phyloP scores from a whole-genome alignment of 2,329 filamentous ascomycete genomes.

The Diplodia mutila region DNA sequence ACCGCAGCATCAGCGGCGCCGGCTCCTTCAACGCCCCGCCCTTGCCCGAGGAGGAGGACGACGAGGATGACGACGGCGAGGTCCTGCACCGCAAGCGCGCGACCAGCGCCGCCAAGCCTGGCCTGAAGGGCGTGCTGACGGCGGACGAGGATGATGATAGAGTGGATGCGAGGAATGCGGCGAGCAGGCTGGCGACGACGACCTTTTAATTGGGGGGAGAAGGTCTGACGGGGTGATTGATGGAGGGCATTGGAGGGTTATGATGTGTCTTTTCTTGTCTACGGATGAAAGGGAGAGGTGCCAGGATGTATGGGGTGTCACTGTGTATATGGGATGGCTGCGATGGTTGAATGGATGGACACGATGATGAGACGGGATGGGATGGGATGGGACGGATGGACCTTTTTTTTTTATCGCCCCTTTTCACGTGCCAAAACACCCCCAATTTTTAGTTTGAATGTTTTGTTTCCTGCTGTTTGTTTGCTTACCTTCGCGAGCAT shows the following conservation, averaged over 20 bases:
- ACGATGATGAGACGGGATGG: too few relatives aligned
- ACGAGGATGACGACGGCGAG: slow-evolving; percentile 49
- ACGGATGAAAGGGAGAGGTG: background rate
- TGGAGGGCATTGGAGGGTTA: background rate
- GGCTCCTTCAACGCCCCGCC: slow-evolving; percentile 64
- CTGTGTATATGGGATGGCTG: slow-evolving; percentile 5
- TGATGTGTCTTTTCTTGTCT: too few relatives aligned
- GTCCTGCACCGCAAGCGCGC: slow-evolving; percentile 53
- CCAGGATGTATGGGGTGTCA: background rate
- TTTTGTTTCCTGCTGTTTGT: background rate
- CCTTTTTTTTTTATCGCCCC: background rate
- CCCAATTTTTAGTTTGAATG: background rate
- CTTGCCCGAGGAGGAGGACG: slow-evolving; percentile 62
- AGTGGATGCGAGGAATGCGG: slow-evolving; percentile 93
- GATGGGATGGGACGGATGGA: background rate
- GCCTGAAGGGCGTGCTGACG: slow-evolving; percentile 56
- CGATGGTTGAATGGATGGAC: background rate
- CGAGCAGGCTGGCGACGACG: slow-evolving; percentile 88
- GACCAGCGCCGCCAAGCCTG: slow-evolving; percentile 41
- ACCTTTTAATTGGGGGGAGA: slow-evolving; percentile 68
- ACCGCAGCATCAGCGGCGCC: slow-evolving; percentile 67
- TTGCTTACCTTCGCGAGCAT: background rate
- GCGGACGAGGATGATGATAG: slow-evolving; percentile 90
- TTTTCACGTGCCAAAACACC: background rate
- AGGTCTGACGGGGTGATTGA: background rate